A percentile compares a stretch with the other conserved stretches of the same genome.
phyloP scores from a whole-genome alignment of 352 stramenopile species.

The Saprolegnia diclina region DNA sequence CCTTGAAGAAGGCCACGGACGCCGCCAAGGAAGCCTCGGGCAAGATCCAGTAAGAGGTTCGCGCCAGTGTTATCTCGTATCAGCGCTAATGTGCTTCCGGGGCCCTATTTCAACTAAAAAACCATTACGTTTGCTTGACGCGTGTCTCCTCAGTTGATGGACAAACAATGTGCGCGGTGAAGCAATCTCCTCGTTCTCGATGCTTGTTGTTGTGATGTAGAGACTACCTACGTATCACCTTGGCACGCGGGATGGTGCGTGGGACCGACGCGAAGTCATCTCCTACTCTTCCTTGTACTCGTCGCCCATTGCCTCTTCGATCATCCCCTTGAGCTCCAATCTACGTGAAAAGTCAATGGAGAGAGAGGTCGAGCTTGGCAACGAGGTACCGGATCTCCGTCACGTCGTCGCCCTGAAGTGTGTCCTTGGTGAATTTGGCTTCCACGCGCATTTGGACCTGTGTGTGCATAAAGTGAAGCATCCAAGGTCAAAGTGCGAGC shows the following conservation, averaged over 20 bases:
- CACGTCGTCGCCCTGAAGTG: conserved; percentile 79
- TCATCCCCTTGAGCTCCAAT: conserved; percentile 85
- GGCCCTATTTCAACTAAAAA: neutral
- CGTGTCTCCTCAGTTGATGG: no score
- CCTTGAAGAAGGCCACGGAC: conserved; percentile 49
- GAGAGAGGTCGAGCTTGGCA: neutral
- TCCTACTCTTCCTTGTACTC: conserved; percentile 83
- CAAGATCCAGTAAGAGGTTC: conserved; percentile 41
- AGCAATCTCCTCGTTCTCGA: neutral
- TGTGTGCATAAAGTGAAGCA: neutral
- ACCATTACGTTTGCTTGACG: no score
- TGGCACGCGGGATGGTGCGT: neutral
- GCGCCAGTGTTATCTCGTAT: neutral
- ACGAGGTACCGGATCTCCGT: conserved; percentile 66
- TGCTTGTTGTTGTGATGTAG: neutral
- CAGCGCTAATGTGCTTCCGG: neutral
- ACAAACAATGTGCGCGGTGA: neutral
- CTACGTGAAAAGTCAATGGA: conserved; percentile 27
- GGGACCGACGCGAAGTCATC: neutral
- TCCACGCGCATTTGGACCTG: conserved; percentile 79
- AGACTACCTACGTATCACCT: neutral
- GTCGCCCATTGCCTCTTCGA: conserved; percentile 82
- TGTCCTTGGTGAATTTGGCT: conserved; percentile 77
- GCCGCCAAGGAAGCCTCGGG: conserved; percentile 43
- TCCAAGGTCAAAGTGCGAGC: neutral